These are phyloP conservation scores for Lachnellula suecica DNA, from an alignment of 2,329 filamentous ascomycete genomes.

Conservation along the genomic window DNA sequence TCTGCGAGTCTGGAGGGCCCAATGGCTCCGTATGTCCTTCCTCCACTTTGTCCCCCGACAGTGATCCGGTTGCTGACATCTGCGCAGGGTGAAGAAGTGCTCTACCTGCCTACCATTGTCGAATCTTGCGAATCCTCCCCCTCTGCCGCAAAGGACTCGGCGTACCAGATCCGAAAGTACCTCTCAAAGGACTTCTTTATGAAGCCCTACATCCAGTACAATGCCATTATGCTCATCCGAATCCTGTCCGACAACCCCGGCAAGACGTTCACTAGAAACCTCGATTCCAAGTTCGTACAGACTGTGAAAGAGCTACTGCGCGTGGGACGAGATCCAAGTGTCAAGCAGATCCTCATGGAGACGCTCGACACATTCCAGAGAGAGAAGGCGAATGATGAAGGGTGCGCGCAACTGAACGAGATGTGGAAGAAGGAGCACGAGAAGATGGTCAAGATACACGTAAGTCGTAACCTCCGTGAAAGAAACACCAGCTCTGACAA, in stretches of 20 bases:
- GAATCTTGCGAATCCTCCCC: slow-evolving; percentile 93
- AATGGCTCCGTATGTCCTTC: slow-evolving; percentile 49
- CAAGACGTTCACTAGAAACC: slow-evolving; percentile 82
- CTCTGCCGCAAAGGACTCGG: slow-evolving; percentile 77
- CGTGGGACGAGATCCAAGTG: slow-evolving; percentile 68
- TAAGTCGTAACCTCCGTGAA: slow-evolving; percentile 5
- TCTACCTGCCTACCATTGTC: slow-evolving; percentile 90
- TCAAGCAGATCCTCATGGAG: slow-evolving; percentile 84
- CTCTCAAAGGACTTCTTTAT: slow-evolving; percentile 69
- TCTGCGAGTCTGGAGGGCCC: slow-evolving; percentile 73
- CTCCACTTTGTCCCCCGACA: not conserved
- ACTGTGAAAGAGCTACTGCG: slow-evolving; percentile 74
- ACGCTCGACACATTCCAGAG: slow-evolving; percentile 77
- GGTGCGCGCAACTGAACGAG: slow-evolving; percentile 65
- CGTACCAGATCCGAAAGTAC: slow-evolving; percentile 78
- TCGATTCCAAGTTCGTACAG: slow-evolving; percentile 81
- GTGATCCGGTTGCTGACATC: not conserved
- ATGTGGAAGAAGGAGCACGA: slow-evolving; percentile 93
- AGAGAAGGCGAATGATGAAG: slow-evolving; percentile 67
- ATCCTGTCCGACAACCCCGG: slow-evolving; percentile 94
- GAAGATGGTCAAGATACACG: slow-evolving; percentile 50
- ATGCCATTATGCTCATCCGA: slow-evolving; percentile 90
- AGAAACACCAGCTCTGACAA: slow-evolving; percentile 8
- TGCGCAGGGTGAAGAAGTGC: slow-evolving; percentile 77
- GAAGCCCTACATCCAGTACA: slow-evolving; percentile 79